phyloP scores from a whole-genome alignment of 2,329 filamentous ascomycete genomes.

The Ramichloridium luteum region DNA sequence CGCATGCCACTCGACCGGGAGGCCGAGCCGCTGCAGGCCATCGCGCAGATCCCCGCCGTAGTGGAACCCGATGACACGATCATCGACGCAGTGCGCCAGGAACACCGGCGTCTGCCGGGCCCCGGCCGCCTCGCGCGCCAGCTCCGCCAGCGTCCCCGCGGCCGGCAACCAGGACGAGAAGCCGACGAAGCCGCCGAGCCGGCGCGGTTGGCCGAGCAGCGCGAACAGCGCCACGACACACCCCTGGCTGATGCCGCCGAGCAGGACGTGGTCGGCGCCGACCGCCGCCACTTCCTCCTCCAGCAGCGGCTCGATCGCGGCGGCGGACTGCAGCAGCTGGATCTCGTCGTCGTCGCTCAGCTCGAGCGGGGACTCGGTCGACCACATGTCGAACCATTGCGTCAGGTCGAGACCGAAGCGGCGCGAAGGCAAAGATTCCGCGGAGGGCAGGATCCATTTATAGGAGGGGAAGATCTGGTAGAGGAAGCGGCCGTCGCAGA shows the following conservation, averaged over 20 bases:
- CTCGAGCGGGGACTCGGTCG: conserved; percentile 19
- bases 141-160: conserved; percentile 2
- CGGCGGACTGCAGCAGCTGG: conserved; percentile 1
- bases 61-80: conserved; percentile 10
- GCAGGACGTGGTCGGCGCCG: conserved; percentile 11
- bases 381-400: conserved; percentile 31
- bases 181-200: conserved; percentile 14
- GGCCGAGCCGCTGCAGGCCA: conserved; percentile 6
- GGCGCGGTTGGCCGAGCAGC: conserved; percentile 7
- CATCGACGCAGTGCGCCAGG: conserved; percentile 10
- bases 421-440: conserved; percentile 9
- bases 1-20: conserved; percentile 10
- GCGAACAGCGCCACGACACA: conserved; percentile 13
- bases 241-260: conserved; percentile 17
- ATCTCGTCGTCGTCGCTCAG: conserved; percentile 10
- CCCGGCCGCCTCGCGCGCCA: conserved; percentile 2
- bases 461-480: conserved; percentile 22
- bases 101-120: conserved; percentile 12
- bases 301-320: conserved; percentile 4
- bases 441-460: conserved; percentile 29
- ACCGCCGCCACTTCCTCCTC: conserved; percentile 9
- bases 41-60: conserved; percentile 12
- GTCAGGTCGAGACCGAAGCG: conserved; percentile 20
- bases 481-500: conserved; percentile 19
- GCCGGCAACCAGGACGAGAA: conserved; percentile 14